Evolutionary conservation across 192 early-diverging fungal species (phyloP).

Genomic region (Backusella australiensis): DNA sequence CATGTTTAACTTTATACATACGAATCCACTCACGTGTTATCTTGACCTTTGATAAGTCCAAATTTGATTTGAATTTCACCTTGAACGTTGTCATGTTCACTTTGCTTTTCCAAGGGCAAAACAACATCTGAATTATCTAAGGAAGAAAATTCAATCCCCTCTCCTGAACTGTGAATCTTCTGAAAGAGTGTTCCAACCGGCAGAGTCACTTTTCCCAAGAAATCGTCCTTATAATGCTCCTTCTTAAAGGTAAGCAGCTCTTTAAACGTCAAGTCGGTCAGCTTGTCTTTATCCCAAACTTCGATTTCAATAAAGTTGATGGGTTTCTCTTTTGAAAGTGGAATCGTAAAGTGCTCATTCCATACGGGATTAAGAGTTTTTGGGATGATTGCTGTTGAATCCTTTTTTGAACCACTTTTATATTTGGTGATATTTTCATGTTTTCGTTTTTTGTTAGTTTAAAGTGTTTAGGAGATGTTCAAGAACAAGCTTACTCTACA

Average conservation of each 20-base stretch:
- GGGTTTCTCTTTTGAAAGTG: conserved; percentile 36
- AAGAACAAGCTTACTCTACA: conserved; percentile 22
- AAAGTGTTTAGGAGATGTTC: not conserved
- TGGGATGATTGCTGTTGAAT: conserved; percentile 55
- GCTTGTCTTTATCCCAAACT: not conserved
- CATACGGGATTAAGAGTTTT: conserved; percentile 69
- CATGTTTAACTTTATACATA: not conserved
- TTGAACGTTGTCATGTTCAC: conserved; percentile 29
- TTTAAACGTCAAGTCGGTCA: not conserved
- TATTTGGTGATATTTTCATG: not conserved
- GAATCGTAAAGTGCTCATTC: conserved; percentile 59
- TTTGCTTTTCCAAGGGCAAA: conserved; percentile 25
- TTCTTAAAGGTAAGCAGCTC: conserved; percentile 60
- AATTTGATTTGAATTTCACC: conserved; percentile 31
- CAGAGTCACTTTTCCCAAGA: conserved; percentile 61
- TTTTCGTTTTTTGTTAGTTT: not conserved
- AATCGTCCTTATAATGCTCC: conserved; percentile 58
- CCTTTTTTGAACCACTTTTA: conserved; percentile 40
- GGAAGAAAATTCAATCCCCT: conserved; percentile 1
- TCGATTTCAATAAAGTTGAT: conserved; percentile 42
- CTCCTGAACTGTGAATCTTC: conserved; percentile 12
- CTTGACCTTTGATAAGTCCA: conserved; percentile 19
- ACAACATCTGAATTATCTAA: conserved; percentile 18
- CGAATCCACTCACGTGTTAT: not conserved
- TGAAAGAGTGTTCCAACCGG: conserved; percentile 43